Conservation (phyloP, 169 alveolate genomes). For the Eimeria tenella region DNA sequence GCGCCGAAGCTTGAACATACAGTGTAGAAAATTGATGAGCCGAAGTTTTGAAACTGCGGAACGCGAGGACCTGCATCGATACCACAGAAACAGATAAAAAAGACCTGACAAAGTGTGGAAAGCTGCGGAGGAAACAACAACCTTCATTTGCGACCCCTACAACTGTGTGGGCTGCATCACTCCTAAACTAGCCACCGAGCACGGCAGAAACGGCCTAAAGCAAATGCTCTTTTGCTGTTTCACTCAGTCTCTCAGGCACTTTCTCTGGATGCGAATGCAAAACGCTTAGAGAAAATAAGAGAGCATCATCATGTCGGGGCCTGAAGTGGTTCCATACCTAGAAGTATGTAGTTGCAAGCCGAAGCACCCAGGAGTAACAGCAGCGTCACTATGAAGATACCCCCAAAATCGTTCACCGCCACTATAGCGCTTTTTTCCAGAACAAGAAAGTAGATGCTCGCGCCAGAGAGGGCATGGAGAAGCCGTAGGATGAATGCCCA, state of each 20-base stretch:
- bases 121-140: not conserved
- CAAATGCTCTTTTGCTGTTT: too few relatives aligned
- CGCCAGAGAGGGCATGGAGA: constrained; percentile 61
- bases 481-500: constrained; percentile 63
- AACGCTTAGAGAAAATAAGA: too few relatives aligned
- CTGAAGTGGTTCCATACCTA: constrained; percentile 21
- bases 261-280: too few relatives aligned
- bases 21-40: constrained; percentile 49
- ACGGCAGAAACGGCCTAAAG: too few relatives aligned
- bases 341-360: constrained; percentile 62
- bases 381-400: constrained; percentile 18
- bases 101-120: not conserved
- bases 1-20: constrained; percentile 62
- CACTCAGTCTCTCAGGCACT: too few relatives aligned
- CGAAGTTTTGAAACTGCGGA: constrained; percentile 46
- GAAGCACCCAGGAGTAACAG: constrained; percentile 55
- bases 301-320: too few relatives aligned
- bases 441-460: constrained; percentile 52
- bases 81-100: not conserved
- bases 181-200: not conserved
- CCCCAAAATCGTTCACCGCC: constrained; percentile 55
- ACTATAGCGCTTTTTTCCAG: constrained; percentile 30
- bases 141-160: not conserved
- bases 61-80: constrained; percentile 56
- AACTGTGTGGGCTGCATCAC: not conserved